A percentile compares a stretch with the other conserved stretches of the same genome.
phyloP scores from a whole-genome alignment of 768 basidiomycete genomes.

The Hericium erinaceus region DNA sequence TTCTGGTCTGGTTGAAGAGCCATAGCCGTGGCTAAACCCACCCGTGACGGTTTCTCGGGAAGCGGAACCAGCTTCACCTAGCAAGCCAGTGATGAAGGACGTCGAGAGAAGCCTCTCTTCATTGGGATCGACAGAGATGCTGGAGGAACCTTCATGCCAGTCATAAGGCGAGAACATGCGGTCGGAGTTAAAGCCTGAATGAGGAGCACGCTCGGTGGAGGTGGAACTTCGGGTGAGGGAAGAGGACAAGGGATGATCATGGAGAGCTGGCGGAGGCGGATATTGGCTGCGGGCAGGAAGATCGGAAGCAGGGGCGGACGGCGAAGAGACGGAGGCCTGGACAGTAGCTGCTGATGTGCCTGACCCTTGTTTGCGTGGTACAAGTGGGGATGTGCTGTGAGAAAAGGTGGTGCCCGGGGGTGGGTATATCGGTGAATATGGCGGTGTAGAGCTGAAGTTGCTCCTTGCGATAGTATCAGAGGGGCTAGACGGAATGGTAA shows the following conservation, averaged over 20 bases:
- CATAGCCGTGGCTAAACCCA: too few species aligned
- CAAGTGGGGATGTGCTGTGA: not conserved
- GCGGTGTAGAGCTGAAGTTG: conserved; percentile 2
- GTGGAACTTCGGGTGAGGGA: not conserved
- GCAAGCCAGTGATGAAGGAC: conserved; percentile 49
- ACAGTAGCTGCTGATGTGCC: not conserved
- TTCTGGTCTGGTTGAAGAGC: not conserved
- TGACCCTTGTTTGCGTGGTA: not conserved
- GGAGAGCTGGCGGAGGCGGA: not conserved
- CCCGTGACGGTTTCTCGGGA: conserved; percentile 20
- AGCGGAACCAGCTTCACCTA: conserved; percentile 19
- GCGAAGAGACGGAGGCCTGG: not conserved
- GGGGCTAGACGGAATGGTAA: conserved; percentile 22
- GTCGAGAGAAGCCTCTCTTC: conserved; percentile 53
- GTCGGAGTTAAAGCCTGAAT: not conserved
- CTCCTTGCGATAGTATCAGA: conserved; percentile 13
- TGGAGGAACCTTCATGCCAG: conserved; percentile 56
- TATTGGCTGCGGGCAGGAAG: not conserved
- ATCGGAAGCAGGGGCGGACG: not conserved
- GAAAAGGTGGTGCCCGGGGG: not conserved
- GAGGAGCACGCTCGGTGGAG: not conserved
- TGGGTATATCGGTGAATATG: not conserved
- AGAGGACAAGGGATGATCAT: not conserved
- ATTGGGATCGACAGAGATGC: conserved; percentile 44
- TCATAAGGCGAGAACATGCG: conserved; percentile 30